Conservation (phyloP, 148 eudicot genomes). For the Mesembryanthemum crystallinum region DNA sequence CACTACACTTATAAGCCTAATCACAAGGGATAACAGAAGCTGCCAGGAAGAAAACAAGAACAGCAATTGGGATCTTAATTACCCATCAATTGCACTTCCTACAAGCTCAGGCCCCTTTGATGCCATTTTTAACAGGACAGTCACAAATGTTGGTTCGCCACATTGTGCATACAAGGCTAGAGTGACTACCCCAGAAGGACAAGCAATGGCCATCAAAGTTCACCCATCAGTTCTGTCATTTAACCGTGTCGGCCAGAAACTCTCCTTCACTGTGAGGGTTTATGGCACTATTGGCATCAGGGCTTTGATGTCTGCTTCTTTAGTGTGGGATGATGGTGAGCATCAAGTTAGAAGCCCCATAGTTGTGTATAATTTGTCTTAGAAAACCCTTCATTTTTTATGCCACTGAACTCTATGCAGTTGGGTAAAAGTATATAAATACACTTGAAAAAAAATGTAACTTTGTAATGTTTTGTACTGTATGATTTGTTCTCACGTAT, state of each 20-base stretch:
- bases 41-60: not conserved
- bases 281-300: conserved; percentile 22
- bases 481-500: too few relatives aligned
- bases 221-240: conserved; percentile 31
- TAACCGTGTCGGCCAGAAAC: conserved; percentile 22
- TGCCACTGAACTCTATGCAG: too few relatives aligned
- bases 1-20: not conserved
- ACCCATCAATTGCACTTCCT: conserved; percentile 34
- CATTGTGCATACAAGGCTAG: conserved; percentile 21
- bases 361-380: conserved; percentile 34
- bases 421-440: too few relatives aligned
- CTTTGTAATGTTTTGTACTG: too few relatives aligned
- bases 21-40: conserved; percentile 23
- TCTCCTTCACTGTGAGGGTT: conserved; percentile 28
- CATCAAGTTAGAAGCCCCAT: conserved; percentile 53
- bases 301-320: conserved; percentile 31
- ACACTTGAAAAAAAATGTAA: too few relatives aligned
- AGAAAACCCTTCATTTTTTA: not conserved
- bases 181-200: conserved; percentile 3
- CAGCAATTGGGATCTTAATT: conserved; percentile 34
- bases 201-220: conserved; percentile 21
- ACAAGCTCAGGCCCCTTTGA: conserved; percentile 22
- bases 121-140: conserved; percentile 26
- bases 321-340: conserved; percentile 46
- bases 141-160: conserved; percentile 36